Base-by-base conservation (phyloP, 768 basidiomycete species). In the Xerocomus potaroensis region DNA sequence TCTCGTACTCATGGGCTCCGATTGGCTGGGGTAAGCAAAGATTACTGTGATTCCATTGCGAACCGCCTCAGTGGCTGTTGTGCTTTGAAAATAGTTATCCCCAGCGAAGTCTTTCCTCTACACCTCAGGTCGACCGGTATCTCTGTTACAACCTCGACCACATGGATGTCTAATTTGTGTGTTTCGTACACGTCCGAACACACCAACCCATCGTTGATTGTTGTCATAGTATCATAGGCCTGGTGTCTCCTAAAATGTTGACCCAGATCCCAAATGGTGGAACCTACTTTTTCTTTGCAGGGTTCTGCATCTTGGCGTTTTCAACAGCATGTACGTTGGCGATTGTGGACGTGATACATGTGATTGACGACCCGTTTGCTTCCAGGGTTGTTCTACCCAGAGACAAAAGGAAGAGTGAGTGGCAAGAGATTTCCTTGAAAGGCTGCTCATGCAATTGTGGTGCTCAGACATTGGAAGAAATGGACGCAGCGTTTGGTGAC, bases 71-170 rank as follows among this genome's bases (percentile, higher is more conserved):
- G 58, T 49, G 37, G 43, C 8, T 1, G 43, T 15, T 46, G n/a
- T n/a, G n/a, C 56, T 58, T 8, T 55, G 22, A 47, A 52, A 53
- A 65, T 52, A 63, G 67, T 73, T 10, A 60, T 72, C 37, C 70
- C 72, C 11, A 66, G 64, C 23, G 71, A 72, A 50, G 59, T 72
- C 27, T 72, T 72, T 36, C 71, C 71, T n/a, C 48, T 72, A 30
- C 68, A 71, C 35, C 62, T 71, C 12, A 57, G 71, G 23, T 66
- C 69, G 7, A 72, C 69, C 12, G 71, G 72, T 21, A 67, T 72
- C 21, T 71, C 72, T 0, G 64, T 73, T 21, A 73, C 63, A 7
- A 69, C 72, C 4, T 73, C 72, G 12, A 54, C 63, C 1, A 71
- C 70, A 19, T 72, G 71, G 71, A 67, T 69, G 54, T 67, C 69